A percentile compares a stretch with the other conserved stretches of the same genome.
phyloP scores from a whole-genome alignment of 495 filamentous ascomycete species.

The Podospora conica region DNA sequence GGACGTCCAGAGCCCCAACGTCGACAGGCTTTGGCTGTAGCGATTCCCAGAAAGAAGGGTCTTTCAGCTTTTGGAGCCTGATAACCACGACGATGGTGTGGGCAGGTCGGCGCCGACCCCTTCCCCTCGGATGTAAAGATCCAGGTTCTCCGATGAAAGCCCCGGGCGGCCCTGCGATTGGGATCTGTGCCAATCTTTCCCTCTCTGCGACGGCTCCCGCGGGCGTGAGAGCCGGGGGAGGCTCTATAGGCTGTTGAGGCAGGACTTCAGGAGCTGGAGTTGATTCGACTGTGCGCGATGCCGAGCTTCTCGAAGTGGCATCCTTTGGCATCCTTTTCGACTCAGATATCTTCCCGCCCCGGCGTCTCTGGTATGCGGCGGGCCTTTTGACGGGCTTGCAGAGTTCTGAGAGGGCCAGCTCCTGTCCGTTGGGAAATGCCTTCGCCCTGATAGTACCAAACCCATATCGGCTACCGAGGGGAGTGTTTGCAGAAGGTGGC shows the following conservation, averaged over 20 bases:
- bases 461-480: constrained; percentile 14
- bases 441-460: constrained; percentile 23
- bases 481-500: neutral
- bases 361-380: constrained; percentile 18
- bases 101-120: constrained; percentile 9
- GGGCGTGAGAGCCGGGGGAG: neutral
- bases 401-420: constrained; percentile 22
- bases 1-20: constrained; percentile 5
- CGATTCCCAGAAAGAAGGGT: neutral
- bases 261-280: neutral
- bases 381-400: constrained; percentile 16
- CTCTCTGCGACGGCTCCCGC: neutral
- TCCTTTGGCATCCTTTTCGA: neutral
- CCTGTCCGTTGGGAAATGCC: constrained; percentile 10
- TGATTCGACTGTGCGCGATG: neutral
- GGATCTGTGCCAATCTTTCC: neutral
- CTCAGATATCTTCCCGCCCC: constrained; percentile 16
- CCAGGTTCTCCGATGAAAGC: constrained; percentile 18
- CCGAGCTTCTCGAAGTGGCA: neutral
- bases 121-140: constrained; percentile 18
- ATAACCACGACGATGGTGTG: constrained; percentile 35
- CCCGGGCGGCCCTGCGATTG: constrained; percentile 1
- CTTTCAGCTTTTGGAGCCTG: constrained; percentile 26
- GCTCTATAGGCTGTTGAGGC: neutral
- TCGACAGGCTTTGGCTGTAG: neutral